Percentiles rank a stretch among this genome's conserved stretches.
phyloP scores from a whole-genome alignment of 768 basidiomycete species.

The Suillus subaureus region DNA sequence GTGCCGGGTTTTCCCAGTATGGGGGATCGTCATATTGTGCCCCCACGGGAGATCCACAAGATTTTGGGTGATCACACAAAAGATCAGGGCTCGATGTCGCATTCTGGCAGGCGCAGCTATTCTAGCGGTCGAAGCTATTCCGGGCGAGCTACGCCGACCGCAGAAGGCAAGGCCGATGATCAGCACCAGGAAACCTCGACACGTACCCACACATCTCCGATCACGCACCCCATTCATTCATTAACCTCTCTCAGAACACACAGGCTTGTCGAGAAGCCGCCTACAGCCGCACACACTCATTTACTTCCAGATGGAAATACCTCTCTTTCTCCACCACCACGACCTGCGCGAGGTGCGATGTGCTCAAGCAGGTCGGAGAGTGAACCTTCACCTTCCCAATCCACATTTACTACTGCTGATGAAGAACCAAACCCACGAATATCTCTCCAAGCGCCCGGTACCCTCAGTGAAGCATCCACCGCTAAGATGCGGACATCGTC shows the following conservation, averaged over 20 bases:
- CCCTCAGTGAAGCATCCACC: constrained; percentile 35
- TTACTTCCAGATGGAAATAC: constrained; percentile 21
- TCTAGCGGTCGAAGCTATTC: constrained; percentile 21
- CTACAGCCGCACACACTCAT: constrained; percentile 5
- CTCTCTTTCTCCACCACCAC: constrained; percentile 30
- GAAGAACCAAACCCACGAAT: constrained; percentile 11
- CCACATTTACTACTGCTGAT: neutral
- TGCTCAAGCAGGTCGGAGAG: constrained; percentile 16
- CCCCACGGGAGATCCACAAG: constrained; percentile 56
- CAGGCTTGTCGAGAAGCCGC: constrained; percentile 6
- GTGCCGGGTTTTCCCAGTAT: constrained; percentile 41
- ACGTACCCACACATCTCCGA: constrained; percentile 54
- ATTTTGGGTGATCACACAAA: constrained; percentile 33
- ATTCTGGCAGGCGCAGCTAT: constrained; percentile 20
- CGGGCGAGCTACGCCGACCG: constrained; percentile 17
- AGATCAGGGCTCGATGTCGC: neutral
- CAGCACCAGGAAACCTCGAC: constrained; percentile 36
- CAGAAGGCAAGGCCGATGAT: constrained; percentile 12
- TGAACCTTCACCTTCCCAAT: constrained; percentile 9
- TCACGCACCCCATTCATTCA: constrained; percentile 46
- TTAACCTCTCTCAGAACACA: constrained; percentile 28
- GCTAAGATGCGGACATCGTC: constrained; percentile 25
- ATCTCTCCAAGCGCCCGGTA: constrained; percentile 21
- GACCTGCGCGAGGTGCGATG: constrained; percentile 17
- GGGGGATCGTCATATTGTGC: constrained; percentile 49